A percentile compares a stretch with the other conserved stretches of the same genome.
phyloP scores from a whole-genome alignment of 108 stramenopile genomes.

The Ochromonas danica region DNA sequence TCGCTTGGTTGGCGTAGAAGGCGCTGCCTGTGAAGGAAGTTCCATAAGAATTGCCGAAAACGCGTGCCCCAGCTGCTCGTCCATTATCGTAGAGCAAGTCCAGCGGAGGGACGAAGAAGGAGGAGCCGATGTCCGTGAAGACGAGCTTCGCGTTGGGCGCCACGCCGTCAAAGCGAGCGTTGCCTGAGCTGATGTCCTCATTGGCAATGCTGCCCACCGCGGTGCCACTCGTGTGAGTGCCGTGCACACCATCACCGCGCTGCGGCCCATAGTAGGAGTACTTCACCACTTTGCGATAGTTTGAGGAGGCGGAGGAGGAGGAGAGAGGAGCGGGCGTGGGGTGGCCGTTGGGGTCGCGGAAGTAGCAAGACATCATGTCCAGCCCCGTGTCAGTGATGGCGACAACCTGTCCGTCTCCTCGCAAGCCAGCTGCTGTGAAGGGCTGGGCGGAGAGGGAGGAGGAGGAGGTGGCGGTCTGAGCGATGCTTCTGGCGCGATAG shows the following conservation, averaged over 20 bases:
- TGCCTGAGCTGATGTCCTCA: not conserved
- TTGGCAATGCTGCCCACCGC: not conserved
- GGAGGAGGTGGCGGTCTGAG: not conserved
- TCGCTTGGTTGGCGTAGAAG: not conserved
- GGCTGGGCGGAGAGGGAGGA: not conserved
- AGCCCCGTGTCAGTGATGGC: constrained; percentile 10
- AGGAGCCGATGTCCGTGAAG: not conserved
- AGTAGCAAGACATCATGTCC: constrained; percentile 19
- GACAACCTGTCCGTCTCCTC: constrained; percentile 19
- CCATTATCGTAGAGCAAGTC: constrained; percentile 4
- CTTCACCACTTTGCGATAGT: not conserved
- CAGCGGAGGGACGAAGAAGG: not conserved
- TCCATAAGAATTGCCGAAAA: not conserved
- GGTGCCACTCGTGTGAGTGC: constrained; percentile 1
- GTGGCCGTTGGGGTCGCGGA: too few species aligned
- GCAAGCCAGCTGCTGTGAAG: not conserved
- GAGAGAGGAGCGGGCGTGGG: too few species aligned
- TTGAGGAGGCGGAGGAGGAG: not conserved
- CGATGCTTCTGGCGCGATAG: not conserved
- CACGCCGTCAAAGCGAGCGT: not conserved
- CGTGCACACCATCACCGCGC: not conserved
- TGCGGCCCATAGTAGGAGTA: not conserved
- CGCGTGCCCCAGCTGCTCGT: not conserved
- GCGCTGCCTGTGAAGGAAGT: not conserved
- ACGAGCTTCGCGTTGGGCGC: not conserved